phyloP scores from a whole-genome alignment of 2,329 filamentous ascomycete genomes.

The Cercospora janseana region DNA sequence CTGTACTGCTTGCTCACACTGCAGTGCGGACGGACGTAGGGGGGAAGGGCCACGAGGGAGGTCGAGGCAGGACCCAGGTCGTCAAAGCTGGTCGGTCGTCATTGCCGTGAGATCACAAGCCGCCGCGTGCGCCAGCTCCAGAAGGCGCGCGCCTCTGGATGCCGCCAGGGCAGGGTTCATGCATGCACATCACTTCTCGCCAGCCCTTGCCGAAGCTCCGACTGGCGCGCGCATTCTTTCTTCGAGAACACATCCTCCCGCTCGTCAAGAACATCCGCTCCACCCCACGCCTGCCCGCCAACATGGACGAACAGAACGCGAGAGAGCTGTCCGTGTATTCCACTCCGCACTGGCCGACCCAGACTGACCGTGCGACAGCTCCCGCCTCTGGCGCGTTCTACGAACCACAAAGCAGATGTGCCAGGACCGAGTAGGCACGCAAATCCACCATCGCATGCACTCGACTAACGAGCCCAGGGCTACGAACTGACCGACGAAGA shows the following conservation, averaged over 20 bases:
- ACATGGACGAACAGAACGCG: constrained; percentile 32
- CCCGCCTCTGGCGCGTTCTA: constrained; percentile 89
- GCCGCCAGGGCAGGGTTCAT: constrained; percentile 1
- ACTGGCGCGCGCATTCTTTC: constrained; percentile 3
- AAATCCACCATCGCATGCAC: not conserved
- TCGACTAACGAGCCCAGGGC: constrained; percentile 58
- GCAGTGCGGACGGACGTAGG: no score
- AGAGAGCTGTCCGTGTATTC: constrained; percentile 27
- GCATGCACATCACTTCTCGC: not conserved
- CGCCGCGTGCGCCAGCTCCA: constrained; percentile 1
- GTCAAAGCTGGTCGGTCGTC: no score
- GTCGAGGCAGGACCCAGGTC: no score
- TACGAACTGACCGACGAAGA: constrained; percentile 91
- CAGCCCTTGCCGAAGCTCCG: constrained; percentile 4
- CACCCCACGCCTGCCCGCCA: not conserved
- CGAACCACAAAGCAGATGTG: constrained; percentile 95
- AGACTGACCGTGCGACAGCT: constrained; percentile 30
- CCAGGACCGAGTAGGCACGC: constrained; percentile 67
- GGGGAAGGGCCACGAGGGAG: no score
- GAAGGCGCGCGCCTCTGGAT: no score
- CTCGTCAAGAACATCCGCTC: not conserved
- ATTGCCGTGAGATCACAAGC: not conserved
- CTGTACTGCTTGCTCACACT: no score
- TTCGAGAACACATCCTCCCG: constrained; percentile 9
- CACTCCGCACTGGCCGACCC: not conserved